A percentile compares a stretch with the other conserved stretches of the same genome.
These are phyloP conservation scores for Cladophialophora chaetospira DNA, from an alignment of 2,329 filamentous ascomycete genomes.

Conservation along the genomic window DNA sequence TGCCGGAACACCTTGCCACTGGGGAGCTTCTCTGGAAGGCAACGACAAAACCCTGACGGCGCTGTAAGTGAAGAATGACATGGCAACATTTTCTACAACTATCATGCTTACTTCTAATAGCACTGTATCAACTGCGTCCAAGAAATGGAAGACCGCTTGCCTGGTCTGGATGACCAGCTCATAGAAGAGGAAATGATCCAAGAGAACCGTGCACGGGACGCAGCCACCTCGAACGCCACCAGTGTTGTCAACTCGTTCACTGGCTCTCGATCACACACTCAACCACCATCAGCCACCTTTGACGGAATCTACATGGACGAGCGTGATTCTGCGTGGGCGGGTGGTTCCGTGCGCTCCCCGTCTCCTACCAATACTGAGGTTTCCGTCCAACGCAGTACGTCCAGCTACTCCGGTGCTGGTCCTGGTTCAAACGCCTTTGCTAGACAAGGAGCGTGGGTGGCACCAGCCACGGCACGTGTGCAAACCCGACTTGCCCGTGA, in stretches of 20 bases:
- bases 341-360: not conserved
- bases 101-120: slow-evolving; percentile 33
- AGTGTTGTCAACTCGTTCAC: slow-evolving; percentile 11
- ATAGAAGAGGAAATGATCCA: slow-evolving; percentile 37
- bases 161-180: slow-evolving; percentile 33
- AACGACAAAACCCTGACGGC: slow-evolving; percentile 49
- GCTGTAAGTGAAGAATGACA: slow-evolving; percentile 42
- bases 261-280: not conserved
- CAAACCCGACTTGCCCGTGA: slow-evolving; percentile 18
- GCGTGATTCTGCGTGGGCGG: slow-evolving; percentile 16
- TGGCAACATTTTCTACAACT: not conserved
- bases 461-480: slow-evolving; percentile 12
- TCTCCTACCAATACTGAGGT: slow-evolving; percentile 6
- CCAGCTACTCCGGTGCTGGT: not conserved
- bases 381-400: not conserved
- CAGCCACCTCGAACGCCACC: not conserved
- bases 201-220: slow-evolving; percentile 3
- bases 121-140: slow-evolving; percentile 47
- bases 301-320: slow-evolving; percentile 9
- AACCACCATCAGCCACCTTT: not conserved
- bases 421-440: slow-evolving; percentile 5
- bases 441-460: slow-evolving; percentile 10
- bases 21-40: slow-evolving; percentile 53
- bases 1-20: slow-evolving; percentile 52
- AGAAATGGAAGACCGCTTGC: slow-evolving; percentile 38